A percentile compares a stretch with the other conserved stretches of the same genome.
These are phyloP conservation scores for Ustilago cynodontis DNA, from an alignment of 1,284 basidiomycete species.

Conservation along the genomic window DNA sequence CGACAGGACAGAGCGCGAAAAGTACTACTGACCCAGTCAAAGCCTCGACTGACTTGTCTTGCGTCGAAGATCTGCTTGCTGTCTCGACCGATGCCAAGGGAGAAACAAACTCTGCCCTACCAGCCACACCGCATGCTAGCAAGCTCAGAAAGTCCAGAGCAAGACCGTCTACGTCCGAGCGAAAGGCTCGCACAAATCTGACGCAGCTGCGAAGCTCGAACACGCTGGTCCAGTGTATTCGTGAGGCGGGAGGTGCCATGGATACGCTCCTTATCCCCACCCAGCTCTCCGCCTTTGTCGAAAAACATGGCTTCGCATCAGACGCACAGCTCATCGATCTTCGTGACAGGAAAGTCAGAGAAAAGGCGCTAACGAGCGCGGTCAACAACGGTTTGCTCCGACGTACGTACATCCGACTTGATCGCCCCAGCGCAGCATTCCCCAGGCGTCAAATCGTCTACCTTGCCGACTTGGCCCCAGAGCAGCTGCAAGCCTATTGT, in stretches of 20 bases:
- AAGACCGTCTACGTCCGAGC: slow-evolving; percentile 29
- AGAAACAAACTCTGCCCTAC: neutral
- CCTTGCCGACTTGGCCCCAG: slow-evolving; percentile 28
- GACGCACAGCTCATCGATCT: slow-evolving; percentile 41
- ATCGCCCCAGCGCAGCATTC: slow-evolving; percentile 9
- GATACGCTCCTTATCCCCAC: slow-evolving; percentile 40
- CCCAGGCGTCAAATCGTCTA: slow-evolving; percentile 47
- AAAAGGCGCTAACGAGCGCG: slow-evolving; percentile 31
- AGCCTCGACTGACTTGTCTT: slow-evolving; percentile 11
- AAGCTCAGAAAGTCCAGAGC: slow-evolving; percentile 18
- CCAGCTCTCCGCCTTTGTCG: slow-evolving; percentile 36
- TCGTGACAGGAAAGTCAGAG: slow-evolving; percentile 42
- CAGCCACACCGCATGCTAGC: slow-evolving; percentile 13
- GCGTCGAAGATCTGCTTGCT: slow-evolving; percentile 25
- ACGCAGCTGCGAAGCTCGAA: slow-evolving; percentile 37
- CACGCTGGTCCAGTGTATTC: slow-evolving; percentile 44
- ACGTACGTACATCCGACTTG: slow-evolving; percentile 40
- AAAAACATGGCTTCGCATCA: slow-evolving; percentile 34
- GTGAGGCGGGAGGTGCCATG: slow-evolving; percentile 42
- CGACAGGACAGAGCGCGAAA: neutral
- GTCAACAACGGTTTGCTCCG: slow-evolving; percentile 36
- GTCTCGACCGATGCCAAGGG: slow-evolving; percentile 8
- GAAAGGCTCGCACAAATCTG: slow-evolving; percentile 37
- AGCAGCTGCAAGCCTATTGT: slow-evolving; percentile 36
- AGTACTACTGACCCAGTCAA: neutral